Base-by-base conservation (phyloP, 1,139 yeast species). In the Nakaseomyces delphensis region DNA sequence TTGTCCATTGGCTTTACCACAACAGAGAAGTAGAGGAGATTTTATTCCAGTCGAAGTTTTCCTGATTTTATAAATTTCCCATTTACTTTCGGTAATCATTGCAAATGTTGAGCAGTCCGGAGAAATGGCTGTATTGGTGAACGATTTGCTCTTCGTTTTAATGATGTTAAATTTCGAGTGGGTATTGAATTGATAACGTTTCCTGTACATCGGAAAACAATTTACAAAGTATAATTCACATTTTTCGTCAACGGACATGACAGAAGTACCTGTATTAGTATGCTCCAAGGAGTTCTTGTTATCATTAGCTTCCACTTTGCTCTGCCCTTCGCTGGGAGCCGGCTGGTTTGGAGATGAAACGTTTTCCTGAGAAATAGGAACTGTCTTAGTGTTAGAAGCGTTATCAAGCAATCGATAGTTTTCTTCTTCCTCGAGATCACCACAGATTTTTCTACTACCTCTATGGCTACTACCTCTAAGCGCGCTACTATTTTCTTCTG, bases 171-270 rank as follows among this genome's bases (percentile, higher is more conserved):
- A 54, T 59, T 67, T 63, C 23, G 77, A 76, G 51, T 80, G 89
- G 0, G 91, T 80, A 18, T 74, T 71, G 58, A 73, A 80, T 30
- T 79, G 77, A 32, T 74, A 70, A 41, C 78, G 69, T 55, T 81
- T 80, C 44, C 95, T 68, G 59, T 83, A 84, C 45, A 79, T 75
- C 1, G 96, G 96, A 64, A 85, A 87, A 53, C 93, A 84, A 54
- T 79, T 81, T 14, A 80, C 77, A 61, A 79, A 85, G 45, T 79
- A 71, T 49, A 74, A 69, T 58, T 84, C 94, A 47, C 74, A 73
- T 36, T 51, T 52, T 46, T 55, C 59, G 44, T 49, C 61, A 40
- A 49, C 39, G 4, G 39, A 36, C 30, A 36, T 36, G n/a, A 21
- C 16, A 9, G 37, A 39, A 30, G 51, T 47, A 4, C 46, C 45